phyloP scores from a whole-genome alignment of 495 filamentous ascomycete species.

The Clohesyomyces aquaticus region DNA sequence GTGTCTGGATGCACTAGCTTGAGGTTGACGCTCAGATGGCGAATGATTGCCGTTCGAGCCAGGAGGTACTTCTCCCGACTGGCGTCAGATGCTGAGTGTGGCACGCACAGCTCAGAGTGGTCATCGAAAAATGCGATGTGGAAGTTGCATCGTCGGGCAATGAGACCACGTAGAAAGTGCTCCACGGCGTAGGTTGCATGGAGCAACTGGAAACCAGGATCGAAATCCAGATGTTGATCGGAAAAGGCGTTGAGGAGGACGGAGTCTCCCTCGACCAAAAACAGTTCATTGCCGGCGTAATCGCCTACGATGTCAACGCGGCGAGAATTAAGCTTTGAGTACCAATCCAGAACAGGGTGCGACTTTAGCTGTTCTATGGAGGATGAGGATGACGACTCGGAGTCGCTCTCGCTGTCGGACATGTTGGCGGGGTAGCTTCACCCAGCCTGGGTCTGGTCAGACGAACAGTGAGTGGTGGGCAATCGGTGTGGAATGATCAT shows the following conservation, averaged over 20 bases:
- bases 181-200: conserved; percentile 73
- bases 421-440: conserved; percentile 6
- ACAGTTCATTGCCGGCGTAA: conserved; percentile 72
- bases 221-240: conserved; percentile 64
- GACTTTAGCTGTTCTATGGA: conserved; percentile 1
- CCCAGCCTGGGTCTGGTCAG: not conserved
- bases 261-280: conserved; percentile 75
- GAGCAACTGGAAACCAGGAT: conserved; percentile 71
- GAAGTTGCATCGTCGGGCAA: conserved; percentile 66
- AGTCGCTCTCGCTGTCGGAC: conserved; percentile 11
- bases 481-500: not conserved
- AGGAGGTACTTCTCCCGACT: conserved; percentile 59
- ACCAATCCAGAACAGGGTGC: conserved; percentile 37
- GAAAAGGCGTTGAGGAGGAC: conserved; percentile 65
- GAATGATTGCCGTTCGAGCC: conserved; percentile 63
- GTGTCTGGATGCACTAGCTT: conserved; percentile 43
- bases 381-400: conserved; percentile 1
- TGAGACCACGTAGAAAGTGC: conserved; percentile 61
- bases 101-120: conserved; percentile 54
- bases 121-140: conserved; percentile 69
- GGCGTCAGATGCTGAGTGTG: conserved; percentile 31
- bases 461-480: not conserved
- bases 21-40: conserved; percentile 58
- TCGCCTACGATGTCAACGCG: conserved; percentile 69
- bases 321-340: conserved; percentile 40